These are phyloP conservation scores for Leishmania arabica DNA, from an alignment of 208 protist genomes.

Conservation along the genomic window DNA sequence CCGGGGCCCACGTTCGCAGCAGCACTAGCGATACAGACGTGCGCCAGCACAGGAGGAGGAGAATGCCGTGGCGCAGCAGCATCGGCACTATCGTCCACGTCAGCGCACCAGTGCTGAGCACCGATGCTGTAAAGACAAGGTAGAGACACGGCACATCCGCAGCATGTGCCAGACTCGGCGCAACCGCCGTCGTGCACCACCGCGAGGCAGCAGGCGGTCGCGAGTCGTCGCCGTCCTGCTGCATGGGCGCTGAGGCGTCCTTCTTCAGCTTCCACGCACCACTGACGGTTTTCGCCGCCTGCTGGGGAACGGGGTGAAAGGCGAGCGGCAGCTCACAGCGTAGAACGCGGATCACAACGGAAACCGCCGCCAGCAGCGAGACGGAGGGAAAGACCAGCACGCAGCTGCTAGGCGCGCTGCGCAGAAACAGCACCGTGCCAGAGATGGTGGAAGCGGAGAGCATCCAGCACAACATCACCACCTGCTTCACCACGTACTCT, in stretches of 20 bases:
- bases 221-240: conserved; percentile 20
- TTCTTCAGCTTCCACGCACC: not conserved
- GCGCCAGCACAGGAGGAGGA: not conserved
- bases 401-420: conserved; percentile 7
- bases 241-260: not conserved
- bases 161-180: conserved; percentile 27
- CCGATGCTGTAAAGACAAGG: conserved; percentile 9
- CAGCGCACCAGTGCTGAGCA: conserved; percentile 24
- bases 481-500: conserved; percentile 74
- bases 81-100: conserved; percentile 17
- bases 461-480: conserved; percentile 42
- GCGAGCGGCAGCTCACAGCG: conserved; percentile 15
- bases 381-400: conserved; percentile 17
- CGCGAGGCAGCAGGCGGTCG: conserved; percentile 28
- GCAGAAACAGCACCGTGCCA: conserved; percentile 29
- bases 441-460: conserved; percentile 6
- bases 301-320: conserved; percentile 1
- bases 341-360: conserved; percentile 14
- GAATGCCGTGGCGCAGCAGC: not conserved
- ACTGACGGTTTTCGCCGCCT: not conserved
- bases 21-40: not conserved
- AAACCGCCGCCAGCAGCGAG: conserved; percentile 33
- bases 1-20: conserved; percentile 4
- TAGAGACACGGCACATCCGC: conserved; percentile 31
- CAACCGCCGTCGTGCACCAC: conserved; percentile 30